Conservation (phyloP, 2,329 filamentous ascomycete genomes). For the Fusarium nanum region DNA sequence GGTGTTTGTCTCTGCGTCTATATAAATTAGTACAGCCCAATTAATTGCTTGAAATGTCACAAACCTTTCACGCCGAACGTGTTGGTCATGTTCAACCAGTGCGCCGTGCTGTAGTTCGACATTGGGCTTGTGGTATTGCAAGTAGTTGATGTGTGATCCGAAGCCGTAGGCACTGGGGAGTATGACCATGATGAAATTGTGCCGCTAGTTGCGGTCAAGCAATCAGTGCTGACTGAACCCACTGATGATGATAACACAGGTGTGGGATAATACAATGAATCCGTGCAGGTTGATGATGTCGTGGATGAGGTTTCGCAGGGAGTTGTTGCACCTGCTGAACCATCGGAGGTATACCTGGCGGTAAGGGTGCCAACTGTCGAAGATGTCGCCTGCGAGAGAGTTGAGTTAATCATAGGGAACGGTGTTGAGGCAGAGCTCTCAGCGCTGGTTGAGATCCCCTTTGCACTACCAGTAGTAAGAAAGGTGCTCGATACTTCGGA, state of each 20-base stretch:
- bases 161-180: constrained; percentile 15
- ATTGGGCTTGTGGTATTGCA: constrained; percentile 42
- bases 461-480: constrained; percentile 6
- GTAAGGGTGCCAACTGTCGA: constrained; percentile 12
- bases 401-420: constrained; percentile 31
- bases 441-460: constrained; percentile 19
- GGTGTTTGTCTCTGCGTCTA: constrained; percentile 16
- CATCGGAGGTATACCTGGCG: constrained; percentile 16
- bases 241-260: neutral
- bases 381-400: constrained; percentile 22
- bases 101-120: constrained; percentile 20
- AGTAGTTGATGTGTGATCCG: constrained; percentile 21
- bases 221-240: constrained; percentile 25
- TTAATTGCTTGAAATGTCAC: constrained; percentile 7
- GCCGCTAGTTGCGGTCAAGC: constrained; percentile 2
- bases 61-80: constrained; percentile 28
- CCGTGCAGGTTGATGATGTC: constrained; percentile 33
- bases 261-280: constrained; percentile 5
- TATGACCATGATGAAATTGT: constrained; percentile 22
- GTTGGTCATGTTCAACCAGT: constrained; percentile 36
- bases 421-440: constrained; percentile 17
- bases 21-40: constrained; percentile 5
- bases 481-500: neutral
- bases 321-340: constrained; percentile 5
- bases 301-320: constrained; percentile 26